phyloP scores from a whole-genome alignment of 768 basidiomycete genomes.

The Obba rivulosa region DNA sequence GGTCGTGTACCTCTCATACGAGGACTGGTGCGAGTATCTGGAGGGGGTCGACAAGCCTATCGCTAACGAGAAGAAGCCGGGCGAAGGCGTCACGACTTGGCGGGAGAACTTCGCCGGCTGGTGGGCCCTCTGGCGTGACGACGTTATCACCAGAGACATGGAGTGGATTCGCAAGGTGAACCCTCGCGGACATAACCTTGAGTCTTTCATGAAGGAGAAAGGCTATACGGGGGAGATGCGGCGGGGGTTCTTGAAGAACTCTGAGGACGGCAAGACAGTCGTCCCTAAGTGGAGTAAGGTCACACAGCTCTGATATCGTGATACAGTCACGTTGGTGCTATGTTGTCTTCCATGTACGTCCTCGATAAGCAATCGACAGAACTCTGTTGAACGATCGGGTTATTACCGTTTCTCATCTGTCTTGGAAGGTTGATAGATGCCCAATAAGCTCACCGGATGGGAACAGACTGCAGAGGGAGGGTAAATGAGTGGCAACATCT shows the following conservation, averaged over 20 bases:
- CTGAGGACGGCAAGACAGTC: conserved; percentile 17
- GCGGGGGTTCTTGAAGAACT: conserved; percentile 17
- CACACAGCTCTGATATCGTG: too few species aligned
- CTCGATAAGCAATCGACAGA: too few species aligned
- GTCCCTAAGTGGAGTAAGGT: background rate
- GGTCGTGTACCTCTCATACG: conserved; percentile 13
- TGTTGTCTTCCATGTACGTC: too few species aligned
- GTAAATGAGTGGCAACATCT: too few species aligned
- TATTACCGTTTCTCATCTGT: too few species aligned
- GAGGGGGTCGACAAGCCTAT: conserved; percentile 17
- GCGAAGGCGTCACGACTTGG: conserved; percentile 19
- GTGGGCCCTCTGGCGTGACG: conserved; percentile 40
- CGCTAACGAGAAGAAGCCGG: conserved; percentile 10
- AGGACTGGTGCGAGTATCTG: conserved; percentile 12
- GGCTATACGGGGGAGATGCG: conserved; percentile 22
- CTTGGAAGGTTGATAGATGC: too few species aligned
- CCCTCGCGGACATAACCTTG: conserved; percentile 30
- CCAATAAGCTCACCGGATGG: too few species aligned
- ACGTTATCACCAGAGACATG: conserved; percentile 38
- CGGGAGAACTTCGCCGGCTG: conserved; percentile 36
- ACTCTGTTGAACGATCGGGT: too few species aligned
- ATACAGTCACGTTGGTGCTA: too few species aligned
- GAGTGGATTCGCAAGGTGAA: conserved; percentile 37
- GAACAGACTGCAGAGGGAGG: too few species aligned
- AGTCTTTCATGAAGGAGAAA: conserved; percentile 36